phyloP scores from a whole-genome alignment of 768 basidiomycete species.

The Russula abietina region DNA sequence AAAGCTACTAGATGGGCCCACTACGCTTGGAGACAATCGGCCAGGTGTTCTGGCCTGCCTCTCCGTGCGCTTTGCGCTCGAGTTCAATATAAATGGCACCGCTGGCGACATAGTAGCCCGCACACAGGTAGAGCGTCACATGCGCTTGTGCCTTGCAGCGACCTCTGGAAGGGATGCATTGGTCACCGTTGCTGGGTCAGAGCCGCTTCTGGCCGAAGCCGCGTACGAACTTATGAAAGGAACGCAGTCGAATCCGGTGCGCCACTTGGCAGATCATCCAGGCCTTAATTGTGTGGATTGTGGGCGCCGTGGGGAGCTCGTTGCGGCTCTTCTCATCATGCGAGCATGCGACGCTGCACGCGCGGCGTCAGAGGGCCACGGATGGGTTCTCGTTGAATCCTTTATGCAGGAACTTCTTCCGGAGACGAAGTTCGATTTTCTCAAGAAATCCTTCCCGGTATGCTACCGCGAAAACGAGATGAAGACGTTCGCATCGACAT shows the following conservation, averaged over 20 bases:
- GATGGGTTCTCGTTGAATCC: no score
- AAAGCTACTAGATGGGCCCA: neutral
- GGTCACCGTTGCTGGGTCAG: neutral
- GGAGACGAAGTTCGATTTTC: neutral
- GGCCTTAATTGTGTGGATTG: neutral
- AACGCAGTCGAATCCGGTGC: neutral
- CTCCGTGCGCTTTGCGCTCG: no score
- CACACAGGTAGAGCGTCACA: neutral
- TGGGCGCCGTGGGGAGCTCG: no score
- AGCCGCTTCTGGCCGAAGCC: no score
- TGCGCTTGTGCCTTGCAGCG: neutral
- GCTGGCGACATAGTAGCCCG: no score
- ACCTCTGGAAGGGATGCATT: neutral
- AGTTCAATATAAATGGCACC: neutral
- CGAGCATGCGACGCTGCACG: neutral
- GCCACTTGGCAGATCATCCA: neutral
- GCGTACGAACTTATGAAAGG: neutral
- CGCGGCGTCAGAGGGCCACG: neutral
- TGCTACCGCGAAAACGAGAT: neutral
- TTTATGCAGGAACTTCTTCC: constrained; percentile 1
- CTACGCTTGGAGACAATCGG: neutral
- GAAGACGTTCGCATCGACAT: neutral
- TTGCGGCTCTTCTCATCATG: constrained; percentile 2
- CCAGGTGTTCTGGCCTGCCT: neutral
- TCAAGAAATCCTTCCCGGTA: neutral